Percentiles rank a stretch among this genome's conserved stretches.
Conservation (phyloP, 106 monocot species). For the Apostasia shenzhenica region DNA sequence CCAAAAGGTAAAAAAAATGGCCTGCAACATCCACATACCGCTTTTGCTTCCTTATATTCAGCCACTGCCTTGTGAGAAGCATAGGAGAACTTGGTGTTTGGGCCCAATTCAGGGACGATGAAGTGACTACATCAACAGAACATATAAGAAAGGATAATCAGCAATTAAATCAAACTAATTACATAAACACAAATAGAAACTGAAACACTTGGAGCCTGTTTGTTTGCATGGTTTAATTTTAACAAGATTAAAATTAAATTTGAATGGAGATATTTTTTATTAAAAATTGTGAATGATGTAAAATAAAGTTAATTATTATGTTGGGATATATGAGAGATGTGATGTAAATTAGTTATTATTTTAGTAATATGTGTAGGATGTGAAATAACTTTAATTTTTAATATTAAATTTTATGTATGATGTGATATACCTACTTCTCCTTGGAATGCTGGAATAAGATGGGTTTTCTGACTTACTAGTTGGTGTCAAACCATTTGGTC, state of each 20-base stretch:
- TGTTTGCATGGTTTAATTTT: too few relatives aligned
- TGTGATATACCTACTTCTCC: too few relatives aligned
- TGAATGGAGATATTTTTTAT: too few relatives aligned
- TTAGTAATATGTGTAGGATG: too few relatives aligned
- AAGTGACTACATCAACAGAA: slow-evolving; percentile 18
- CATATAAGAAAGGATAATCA: slow-evolving; percentile 3
- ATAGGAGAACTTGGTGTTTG: slow-evolving; percentile 16
- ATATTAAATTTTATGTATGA: too few relatives aligned
- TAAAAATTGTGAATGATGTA: too few relatives aligned
- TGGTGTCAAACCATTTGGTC: slow-evolving; percentile 32
- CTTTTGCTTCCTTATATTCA: slow-evolving; percentile 21
- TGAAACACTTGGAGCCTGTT: background rate
- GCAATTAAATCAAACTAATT: background rate
- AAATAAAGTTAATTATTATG: too few relatives aligned
- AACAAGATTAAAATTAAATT: too few relatives aligned
- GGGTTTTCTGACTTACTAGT: slow-evolving; percentile 17
- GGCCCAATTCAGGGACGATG: slow-evolving; percentile 23
- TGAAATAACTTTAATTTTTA: too few relatives aligned
- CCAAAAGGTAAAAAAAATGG: background rate
- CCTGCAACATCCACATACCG: slow-evolving; percentile 3
- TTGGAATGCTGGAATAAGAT: background rate
- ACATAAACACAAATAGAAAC: background rate
- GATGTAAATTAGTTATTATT: too few relatives aligned
- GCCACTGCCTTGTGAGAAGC: slow-evolving; percentile 21
- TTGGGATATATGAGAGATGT: too few relatives aligned